Percentiles rank a stretch among this genome's conserved stretches.
These are phyloP conservation scores for Aspergillus ostianus DNA, from an alignment of 495 filamentous ascomycete species.

Conservation along the genomic window DNA sequence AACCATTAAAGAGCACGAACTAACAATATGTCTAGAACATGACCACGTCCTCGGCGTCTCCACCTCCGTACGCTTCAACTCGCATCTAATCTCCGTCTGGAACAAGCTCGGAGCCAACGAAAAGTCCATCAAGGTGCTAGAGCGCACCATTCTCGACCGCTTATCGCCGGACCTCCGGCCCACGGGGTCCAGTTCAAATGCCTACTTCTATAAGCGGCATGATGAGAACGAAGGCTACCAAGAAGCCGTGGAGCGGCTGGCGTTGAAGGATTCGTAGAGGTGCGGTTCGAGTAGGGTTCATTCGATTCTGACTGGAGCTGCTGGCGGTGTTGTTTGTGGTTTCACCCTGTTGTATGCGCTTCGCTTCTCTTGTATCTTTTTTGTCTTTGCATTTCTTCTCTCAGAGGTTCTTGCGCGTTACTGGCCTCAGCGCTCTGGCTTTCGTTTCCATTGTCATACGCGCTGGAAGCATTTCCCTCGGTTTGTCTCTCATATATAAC, in stretches of 20 bases:
- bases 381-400: neutral
- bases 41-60: slow-evolving; percentile 68
- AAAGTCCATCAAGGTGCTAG: slow-evolving; percentile 67
- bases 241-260: slow-evolving; percentile 27
- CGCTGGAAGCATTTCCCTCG: neutral
- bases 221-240: slow-evolving; percentile 56
- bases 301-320: too few relatives aligned
- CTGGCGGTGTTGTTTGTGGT: neutral
- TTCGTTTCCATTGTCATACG: neutral
- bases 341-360: neutral
- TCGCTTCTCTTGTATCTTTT: neutral
- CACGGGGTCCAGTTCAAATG: slow-evolving; percentile 35
- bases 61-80: slow-evolving; percentile 61
- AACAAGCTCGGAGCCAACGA: slow-evolving; percentile 74
- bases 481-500: neutral
- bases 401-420: neutral
- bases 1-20: too few relatives aligned
- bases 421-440: neutral
- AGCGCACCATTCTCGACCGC: slow-evolving; percentile 64
- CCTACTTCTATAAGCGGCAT: slow-evolving; percentile 68
- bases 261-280: neutral
- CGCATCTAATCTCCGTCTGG: slow-evolving; percentile 81
- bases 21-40: slow-evolving; percentile 46
- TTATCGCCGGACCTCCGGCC: slow-evolving; percentile 66
- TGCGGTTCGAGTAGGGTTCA: too few relatives aligned